These are phyloP conservation scores for Neurospora intermedia DNA, from an alignment of 495 filamentous ascomycete species.

Conservation along the genomic window DNA sequence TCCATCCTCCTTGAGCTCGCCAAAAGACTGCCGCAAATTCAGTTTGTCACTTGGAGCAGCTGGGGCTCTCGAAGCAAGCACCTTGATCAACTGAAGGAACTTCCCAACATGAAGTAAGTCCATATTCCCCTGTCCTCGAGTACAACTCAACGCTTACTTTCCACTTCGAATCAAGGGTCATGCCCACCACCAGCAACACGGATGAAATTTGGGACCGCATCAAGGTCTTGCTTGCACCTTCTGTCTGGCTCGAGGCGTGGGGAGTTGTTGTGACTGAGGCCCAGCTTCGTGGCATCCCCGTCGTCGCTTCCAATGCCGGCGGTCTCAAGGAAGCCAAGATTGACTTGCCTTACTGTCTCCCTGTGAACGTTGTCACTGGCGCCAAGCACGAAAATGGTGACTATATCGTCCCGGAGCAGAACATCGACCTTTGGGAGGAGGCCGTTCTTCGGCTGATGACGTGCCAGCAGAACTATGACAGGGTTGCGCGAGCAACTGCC, in stretches of 20 bases:
- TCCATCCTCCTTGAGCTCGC: constrained; percentile 18
- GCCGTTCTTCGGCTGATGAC: constrained; percentile 13
- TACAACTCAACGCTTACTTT: not conserved
- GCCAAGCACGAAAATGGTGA: constrained; percentile 10
- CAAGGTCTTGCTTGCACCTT: constrained; percentile 20
- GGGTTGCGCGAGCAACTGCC: constrained; percentile 8
- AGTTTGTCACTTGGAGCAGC: constrained; percentile 23
- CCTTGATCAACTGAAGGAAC: constrained; percentile 4
- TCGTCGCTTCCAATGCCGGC: constrained; percentile 22
- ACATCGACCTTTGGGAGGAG: constrained; percentile 13
- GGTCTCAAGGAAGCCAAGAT: constrained; percentile 23
- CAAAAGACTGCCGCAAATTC: constrained; percentile 14
- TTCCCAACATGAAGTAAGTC: constrained; percentile 19
- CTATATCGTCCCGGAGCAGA: constrained; percentile 19
- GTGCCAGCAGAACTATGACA: constrained; percentile 8
- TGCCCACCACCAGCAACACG: constrained; percentile 15
- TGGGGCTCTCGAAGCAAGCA: constrained; percentile 16
- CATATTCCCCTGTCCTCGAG: not conserved
- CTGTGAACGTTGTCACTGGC: constrained; percentile 19
- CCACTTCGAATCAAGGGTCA: constrained; percentile 7
- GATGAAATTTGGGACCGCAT: constrained; percentile 24
- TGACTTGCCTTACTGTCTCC: constrained; percentile 16
- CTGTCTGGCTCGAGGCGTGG: constrained; percentile 24
- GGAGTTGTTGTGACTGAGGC: constrained; percentile 24
- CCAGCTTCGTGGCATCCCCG: constrained; percentile 24